A percentile compares a stretch with the other conserved stretches of the same genome.
Evolutionary conservation across 2,329 filamentous ascomycete genomes (phyloP).

Genomic region (Curvularia lunata): DNA sequence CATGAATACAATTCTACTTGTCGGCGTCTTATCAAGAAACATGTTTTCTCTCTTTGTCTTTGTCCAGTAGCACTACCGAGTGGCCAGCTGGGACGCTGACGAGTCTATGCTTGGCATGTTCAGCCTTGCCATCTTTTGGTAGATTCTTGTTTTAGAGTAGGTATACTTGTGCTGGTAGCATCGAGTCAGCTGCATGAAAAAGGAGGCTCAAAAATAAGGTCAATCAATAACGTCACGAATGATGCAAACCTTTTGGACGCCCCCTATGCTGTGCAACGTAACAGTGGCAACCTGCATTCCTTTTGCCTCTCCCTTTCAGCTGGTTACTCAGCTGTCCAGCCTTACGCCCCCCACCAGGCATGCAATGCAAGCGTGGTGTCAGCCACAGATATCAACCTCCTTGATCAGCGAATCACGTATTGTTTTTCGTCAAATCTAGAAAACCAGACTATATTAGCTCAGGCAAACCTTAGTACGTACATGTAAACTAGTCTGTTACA

Average conservation of each 20-base stretch:
- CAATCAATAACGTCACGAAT: neutral
- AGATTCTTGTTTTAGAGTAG: neutral
- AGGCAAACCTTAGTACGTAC: neutral
- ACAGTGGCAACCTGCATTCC: neutral
- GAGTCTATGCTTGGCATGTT: conserved; percentile 1
- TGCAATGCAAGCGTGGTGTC: neutral
- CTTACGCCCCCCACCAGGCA: neutral
- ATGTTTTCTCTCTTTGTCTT: neutral
- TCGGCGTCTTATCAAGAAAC: conserved; percentile 6
- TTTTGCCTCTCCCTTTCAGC: neutral
- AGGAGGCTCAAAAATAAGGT: neutral
- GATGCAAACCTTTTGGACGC: neutral
- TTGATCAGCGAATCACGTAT: neutral
- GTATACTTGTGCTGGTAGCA: no score
- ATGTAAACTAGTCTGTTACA: neutral
- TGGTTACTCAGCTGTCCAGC: neutral
- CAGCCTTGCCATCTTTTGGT: neutral
- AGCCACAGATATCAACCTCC: neutral
- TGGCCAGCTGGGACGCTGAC: neutral
- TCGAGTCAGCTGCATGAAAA: neutral
- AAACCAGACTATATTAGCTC: neutral
- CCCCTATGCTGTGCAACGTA: neutral
- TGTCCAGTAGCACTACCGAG: neutral
- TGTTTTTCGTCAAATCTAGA: neutral
- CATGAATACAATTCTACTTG: conserved; percentile 5